phyloP scores from a whole-genome alignment of 2,329 filamentous ascomycete species.

The Lizonia empirigonia region DNA sequence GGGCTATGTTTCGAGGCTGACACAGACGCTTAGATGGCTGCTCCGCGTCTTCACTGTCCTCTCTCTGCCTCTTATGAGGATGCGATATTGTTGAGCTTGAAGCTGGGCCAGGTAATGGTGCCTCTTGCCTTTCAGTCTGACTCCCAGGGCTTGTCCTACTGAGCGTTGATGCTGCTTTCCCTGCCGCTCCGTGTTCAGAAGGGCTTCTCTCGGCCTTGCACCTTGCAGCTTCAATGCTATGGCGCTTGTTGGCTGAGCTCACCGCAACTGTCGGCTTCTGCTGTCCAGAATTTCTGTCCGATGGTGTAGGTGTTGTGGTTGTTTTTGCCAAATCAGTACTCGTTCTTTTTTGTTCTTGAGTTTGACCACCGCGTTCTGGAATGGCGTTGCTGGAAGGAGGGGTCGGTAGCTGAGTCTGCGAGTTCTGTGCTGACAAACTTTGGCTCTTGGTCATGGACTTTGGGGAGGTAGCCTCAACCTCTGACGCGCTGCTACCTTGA shows the following conservation, averaged over 20 bases:
- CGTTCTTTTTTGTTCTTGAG: not conserved
- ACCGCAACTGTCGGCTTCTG: rapidly evolving
- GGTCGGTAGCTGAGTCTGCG: not conserved
- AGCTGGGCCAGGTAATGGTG: not conserved
- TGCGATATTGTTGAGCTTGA: not conserved
- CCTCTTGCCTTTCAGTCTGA: not conserved
- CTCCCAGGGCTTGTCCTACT: not conserved
- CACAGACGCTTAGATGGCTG: not conserved
- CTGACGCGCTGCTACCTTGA: not conserved
- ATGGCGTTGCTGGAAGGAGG: not conserved
- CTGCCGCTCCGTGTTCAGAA: not conserved
- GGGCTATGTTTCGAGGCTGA: too few species aligned
- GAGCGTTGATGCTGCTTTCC: not conserved
- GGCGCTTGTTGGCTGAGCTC: too few species aligned
- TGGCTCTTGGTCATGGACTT: not conserved
- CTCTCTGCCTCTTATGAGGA: not conserved
- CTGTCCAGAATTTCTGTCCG: not conserved
- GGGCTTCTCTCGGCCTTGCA: not conserved
- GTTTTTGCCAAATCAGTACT: too few species aligned
- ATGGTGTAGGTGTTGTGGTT: not conserved
- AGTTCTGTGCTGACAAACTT: not conserved
- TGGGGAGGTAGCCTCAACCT: not conserved
- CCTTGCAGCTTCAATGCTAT: not conserved
- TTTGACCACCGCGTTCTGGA: not conserved
- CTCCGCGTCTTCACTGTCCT: not conserved